These are phyloP conservation scores for Priceomyces castillae DNA, from an alignment of 805 yeast genomes.

Conservation along the genomic window DNA sequence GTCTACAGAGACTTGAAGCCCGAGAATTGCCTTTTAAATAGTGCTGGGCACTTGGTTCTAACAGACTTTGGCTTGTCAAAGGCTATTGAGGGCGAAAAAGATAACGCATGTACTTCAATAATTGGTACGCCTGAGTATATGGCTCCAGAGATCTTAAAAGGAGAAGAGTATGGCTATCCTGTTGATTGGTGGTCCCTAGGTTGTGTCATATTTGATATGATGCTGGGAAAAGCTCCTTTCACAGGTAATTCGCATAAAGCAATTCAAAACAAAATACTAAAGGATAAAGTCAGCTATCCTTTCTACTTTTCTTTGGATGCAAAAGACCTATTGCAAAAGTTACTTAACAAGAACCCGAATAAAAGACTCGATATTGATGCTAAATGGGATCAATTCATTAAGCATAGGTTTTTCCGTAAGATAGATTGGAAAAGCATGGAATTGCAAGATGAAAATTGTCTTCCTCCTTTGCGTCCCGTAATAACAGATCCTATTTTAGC, in stretches of 20 bases:
- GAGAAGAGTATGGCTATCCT: conserved; percentile 69
- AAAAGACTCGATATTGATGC: conserved; percentile 57
- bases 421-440: conserved; percentile 65
- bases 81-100: conserved; percentile 26
- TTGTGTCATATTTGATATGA: conserved; percentile 72
- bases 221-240: conserved; percentile 86
- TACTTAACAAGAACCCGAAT: conserved; percentile 65
- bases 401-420: conserved; percentile 74
- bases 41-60: conserved; percentile 73
- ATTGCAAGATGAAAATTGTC: conserved; percentile 42
- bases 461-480: conserved; percentile 81
- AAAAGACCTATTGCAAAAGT: conserved; percentile 64
- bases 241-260: conserved; percentile 77
- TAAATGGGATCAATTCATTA: conserved; percentile 52
- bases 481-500: conserved; percentile 80
- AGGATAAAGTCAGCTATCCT: conserved; percentile 67
- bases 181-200: conserved; percentile 96
- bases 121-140: conserved; percentile 81
- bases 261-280: conserved; percentile 70
- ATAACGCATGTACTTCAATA: conserved; percentile 50
- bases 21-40: conserved; percentile 78
- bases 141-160: conserved; percentile 86
- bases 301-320: conserved; percentile 77
- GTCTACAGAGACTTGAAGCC: conserved; percentile 89
- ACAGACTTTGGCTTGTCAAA: conserved; percentile 84